These are phyloP conservation scores for Lasiosphaeria hispida DNA, from an alignment of 495 filamentous ascomycete genomes.

Conservation along the genomic window DNA sequence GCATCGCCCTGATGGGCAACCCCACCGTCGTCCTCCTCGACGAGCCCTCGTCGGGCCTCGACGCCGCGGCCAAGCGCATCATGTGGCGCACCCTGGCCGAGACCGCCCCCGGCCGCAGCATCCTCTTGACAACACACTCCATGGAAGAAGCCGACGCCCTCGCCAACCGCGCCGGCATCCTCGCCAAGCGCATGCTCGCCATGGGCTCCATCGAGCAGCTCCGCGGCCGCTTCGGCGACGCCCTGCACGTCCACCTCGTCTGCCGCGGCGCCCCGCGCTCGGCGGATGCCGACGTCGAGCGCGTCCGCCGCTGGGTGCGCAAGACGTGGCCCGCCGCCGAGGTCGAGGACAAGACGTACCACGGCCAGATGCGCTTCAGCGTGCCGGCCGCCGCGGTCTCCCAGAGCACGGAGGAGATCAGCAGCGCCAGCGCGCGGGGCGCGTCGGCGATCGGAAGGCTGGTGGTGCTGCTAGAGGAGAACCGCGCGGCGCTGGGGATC, in stretches of 20 bases:
- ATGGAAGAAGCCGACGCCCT: slow-evolving; percentile 82
- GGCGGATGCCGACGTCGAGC: slow-evolving; percentile 59
- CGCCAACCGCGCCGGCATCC: slow-evolving; percentile 66
- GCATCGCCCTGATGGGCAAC: slow-evolving; percentile 73
- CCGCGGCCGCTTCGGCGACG: slow-evolving; percentile 57
- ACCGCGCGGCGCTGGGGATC: slow-evolving; percentile 62
- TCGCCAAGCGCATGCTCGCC: slow-evolving; percentile 70
- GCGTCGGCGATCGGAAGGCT: slow-evolving; percentile 54
- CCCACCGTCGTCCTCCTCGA: slow-evolving; percentile 70
- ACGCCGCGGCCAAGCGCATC: slow-evolving; percentile 68
- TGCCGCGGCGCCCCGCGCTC: slow-evolving; percentile 70
- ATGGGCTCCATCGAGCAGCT: slow-evolving; percentile 62
- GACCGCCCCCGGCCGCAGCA: slow-evolving; percentile 56
- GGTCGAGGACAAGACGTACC: slow-evolving; percentile 71
- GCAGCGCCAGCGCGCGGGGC: slow-evolving; percentile 20
- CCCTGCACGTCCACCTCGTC: slow-evolving; percentile 69
- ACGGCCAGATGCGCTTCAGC: slow-evolving; percentile 78
- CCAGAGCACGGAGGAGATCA: no score
- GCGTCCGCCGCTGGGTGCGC: slow-evolving; percentile 60
- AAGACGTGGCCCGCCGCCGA: slow-evolving; percentile 54
- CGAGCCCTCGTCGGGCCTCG: slow-evolving; percentile 67
- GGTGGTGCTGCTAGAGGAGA: slow-evolving; percentile 68
- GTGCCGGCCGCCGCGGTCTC: slow-evolving; percentile 48
- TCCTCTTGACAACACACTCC: slow-evolving; percentile 73
- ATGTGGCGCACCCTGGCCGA: slow-evolving; percentile 70